Percentiles rank a stretch among this genome's conserved stretches.
Conservation (phyloP, 352 stramenopile species). For the Globisporangium alternatum region DNA sequence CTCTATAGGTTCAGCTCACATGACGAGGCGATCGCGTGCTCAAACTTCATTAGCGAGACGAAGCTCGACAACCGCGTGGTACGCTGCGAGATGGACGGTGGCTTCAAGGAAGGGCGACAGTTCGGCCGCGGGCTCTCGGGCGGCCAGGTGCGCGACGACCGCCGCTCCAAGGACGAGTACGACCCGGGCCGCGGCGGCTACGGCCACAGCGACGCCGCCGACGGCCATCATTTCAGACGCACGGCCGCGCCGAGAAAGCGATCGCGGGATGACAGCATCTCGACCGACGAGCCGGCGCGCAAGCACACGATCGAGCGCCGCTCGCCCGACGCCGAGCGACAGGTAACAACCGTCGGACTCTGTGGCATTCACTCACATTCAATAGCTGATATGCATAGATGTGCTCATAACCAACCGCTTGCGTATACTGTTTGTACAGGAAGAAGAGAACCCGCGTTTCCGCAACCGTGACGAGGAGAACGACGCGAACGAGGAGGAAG, state of each 20-base stretch:
- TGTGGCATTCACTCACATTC: not conserved
- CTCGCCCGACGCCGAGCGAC: conserved; percentile 17
- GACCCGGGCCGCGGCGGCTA: conserved; percentile 78
- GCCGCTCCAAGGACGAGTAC: conserved; percentile 84
- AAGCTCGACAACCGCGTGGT: conserved; percentile 88
- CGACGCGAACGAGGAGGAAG: conserved; percentile 22
- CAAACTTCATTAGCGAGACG: conserved; percentile 83
- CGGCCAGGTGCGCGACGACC: conserved; percentile 82
- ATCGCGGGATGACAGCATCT: conserved; percentile 46
- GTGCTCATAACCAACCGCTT: not conserved
- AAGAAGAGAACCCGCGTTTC: conserved; percentile 66
- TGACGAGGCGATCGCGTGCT: conserved; percentile 64
- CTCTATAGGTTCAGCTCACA: conserved; percentile 57
- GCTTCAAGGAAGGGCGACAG: conserved; percentile 83
- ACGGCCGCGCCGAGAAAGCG: conserved; percentile 47
- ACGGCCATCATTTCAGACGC: conserved; percentile 73
- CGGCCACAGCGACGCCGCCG: conserved; percentile 58
- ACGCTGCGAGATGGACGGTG: conserved; percentile 86
- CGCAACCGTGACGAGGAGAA: conserved; percentile 44
- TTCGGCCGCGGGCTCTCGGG: conserved; percentile 81
- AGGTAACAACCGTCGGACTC: conserved; percentile 15
- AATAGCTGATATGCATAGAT: not conserved
- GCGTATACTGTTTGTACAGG: conserved; percentile 11
- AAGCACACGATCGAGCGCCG: conserved; percentile 31
- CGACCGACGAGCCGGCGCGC: conserved; percentile 36